Conservation (phyloP, 2,329 filamentous ascomycete genomes). For the Geosmithia morbida region DNA sequence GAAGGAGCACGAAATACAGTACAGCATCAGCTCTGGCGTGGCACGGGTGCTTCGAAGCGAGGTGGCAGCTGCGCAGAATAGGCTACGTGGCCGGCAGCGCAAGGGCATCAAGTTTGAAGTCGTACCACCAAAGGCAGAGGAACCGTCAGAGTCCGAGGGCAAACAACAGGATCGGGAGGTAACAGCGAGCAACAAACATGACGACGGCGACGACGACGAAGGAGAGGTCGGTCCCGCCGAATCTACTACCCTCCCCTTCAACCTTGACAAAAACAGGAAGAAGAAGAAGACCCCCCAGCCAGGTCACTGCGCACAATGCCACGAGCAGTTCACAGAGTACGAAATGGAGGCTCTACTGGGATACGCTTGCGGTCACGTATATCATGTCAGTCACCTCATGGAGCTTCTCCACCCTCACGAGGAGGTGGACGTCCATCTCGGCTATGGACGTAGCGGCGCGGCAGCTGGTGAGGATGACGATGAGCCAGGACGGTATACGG, state of each 20-base stretch:
- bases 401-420: conserved; percentile 29
- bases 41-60: conserved; percentile 78
- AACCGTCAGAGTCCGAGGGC: too few species aligned
- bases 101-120: conserved; percentile 86
- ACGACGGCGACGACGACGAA: background rate
- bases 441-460: conserved; percentile 3
- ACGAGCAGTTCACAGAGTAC: conserved; percentile 39
- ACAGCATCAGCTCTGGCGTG: conserved; percentile 81
- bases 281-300: conserved; percentile 20
- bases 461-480: conserved; percentile 17
- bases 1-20: conserved; percentile 89
- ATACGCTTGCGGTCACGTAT: conserved; percentile 72
- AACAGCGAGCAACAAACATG: conserved; percentile 2
- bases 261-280: conserved; percentile 4
- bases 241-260: background rate
- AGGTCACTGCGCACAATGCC: conserved; percentile 46
- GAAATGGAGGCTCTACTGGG: conserved; percentile 63
- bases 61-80: conserved; percentile 71
- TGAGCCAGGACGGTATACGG: conserved; percentile 37
- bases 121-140: conserved; percentile 14
- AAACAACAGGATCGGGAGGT: background rate
- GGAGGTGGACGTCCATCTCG: conserved; percentile 30
- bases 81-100: conserved; percentile 63
- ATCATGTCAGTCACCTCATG: conserved; percentile 61
- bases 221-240: too few species aligned